Evolutionary conservation across 2,329 filamentous ascomycete genomes (phyloP).

Genomic region (Trichoderma pleuroti): DNA sequence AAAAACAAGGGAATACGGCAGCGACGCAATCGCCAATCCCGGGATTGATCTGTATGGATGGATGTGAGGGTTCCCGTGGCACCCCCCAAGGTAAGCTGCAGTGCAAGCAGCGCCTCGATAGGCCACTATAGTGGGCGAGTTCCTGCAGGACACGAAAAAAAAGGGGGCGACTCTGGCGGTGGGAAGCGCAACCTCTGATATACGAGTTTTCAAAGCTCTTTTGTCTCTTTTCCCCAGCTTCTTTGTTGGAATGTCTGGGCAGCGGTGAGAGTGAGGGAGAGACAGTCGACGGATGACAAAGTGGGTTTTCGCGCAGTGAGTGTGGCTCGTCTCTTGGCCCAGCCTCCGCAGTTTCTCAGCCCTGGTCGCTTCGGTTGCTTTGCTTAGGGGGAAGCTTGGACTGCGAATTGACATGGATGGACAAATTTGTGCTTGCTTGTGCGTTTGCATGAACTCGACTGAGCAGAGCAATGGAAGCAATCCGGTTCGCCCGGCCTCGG

Average conservation of each 20-base stretch:
- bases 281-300: background rate
- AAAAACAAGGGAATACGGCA: background rate
- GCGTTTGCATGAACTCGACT: background rate
- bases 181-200: background rate
- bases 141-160: background rate
- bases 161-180: background rate
- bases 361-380: background rate
- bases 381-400: background rate
- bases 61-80: background rate
- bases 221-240: background rate
- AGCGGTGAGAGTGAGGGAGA: conserved; percentile 8
- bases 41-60: background rate
- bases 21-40: background rate
- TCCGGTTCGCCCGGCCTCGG: background rate
- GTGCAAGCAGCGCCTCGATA: background rate
- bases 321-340: background rate
- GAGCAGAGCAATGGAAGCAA: background rate
- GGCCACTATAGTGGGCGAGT: conserved; percentile 3
- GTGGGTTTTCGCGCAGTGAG: background rate
- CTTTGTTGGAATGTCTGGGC: background rate
- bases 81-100: background rate
- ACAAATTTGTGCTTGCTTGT: background rate
- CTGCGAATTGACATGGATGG: conserved; percentile 7
- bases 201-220: background rate
- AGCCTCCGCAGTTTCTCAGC: conserved; percentile 8